Evolutionary conservation across 495 filamentous ascomycete species (phyloP), one percentile per base, ranked within the genome.

Genomic region (Immersiella caudata): DNA sequence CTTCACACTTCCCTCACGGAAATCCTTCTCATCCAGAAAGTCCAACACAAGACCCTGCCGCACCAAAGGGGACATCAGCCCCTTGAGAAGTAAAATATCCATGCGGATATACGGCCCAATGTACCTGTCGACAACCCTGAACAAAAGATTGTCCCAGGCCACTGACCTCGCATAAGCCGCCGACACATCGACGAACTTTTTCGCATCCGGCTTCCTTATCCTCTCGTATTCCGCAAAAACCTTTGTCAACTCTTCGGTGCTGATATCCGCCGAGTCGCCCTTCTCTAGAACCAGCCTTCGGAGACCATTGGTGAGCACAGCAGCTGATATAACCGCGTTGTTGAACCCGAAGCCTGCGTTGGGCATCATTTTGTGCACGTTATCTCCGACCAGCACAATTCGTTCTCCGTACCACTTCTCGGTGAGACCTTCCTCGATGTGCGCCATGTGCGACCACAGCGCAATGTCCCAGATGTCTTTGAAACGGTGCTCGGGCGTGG

Each of bases 301-400:
- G 16, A 62, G 46, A 50, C 36, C 36, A 22, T 62, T 62, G 21
- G 60, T 62, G 24, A 62, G 60, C 60, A 24, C 36, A 4, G 25
- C 46, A 11, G 46, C 46, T 20, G 36, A 50, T 20, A 16, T 50
- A 24, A 62, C n/a, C 2, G 36, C 60, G 14, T 18, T 62, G 40
- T 62, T 62, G 46, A 51, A 62, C 24, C 60, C 60, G 25, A 62
- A 52, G 9, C 60, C 60, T 5, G 20, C 36, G 46, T 62, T 62
- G 40, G 60, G 60, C 36, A 21, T 62, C 60, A 62, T 62, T 24
- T 62, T 62, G 60, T 62, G 60, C 21, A 62, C 46, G 21, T n/a
- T 25, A 18, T 62, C 60, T n/a, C 60, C 60, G 1, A 62, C 4
- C 1, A 62, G 46, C 36, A 62, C 60, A n/a, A 62, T 40, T 1